Conservation (phyloP, 2,329 filamentous ascomycete species). For the Colletotrichum brevisporum region DNA sequence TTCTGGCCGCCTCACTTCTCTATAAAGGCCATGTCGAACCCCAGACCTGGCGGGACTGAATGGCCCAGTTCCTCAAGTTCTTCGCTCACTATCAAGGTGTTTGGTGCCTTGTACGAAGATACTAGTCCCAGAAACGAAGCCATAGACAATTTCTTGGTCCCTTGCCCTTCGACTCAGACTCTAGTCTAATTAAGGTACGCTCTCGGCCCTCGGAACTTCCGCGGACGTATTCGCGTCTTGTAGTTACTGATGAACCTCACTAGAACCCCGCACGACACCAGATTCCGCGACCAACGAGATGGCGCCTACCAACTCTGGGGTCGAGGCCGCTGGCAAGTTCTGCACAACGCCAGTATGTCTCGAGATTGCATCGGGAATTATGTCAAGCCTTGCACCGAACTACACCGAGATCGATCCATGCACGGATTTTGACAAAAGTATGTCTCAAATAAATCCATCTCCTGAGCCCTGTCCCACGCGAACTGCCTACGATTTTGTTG, state of each 20-base stretch:
- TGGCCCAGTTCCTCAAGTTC: background rate
- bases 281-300: conserved; percentile 8
- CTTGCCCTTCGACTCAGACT: background rate
- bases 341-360: conserved; percentile 47
- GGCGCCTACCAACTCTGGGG: conserved; percentile 14
- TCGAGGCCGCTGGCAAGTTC: conserved; percentile 16
- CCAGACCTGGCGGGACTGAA: conserved; percentile 2
- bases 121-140: background rate
- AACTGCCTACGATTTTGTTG: background rate
- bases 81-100: background rate
- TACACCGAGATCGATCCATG: conserved; percentile 77
- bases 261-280: too few species aligned
- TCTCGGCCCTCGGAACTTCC: too few species aligned
- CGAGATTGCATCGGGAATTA: conserved; percentile 47
- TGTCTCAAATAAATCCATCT: background rate
- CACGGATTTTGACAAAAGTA: conserved; percentile 72
- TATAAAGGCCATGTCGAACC: conserved; percentile 16
- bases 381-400: conserved; percentile 50
- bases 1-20: background rate
- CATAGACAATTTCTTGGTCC: background rate
- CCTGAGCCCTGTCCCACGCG: background rate
- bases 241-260: too few species aligned
- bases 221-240: too few species aligned
- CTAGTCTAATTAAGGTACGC: too few species aligned
- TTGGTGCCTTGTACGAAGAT: background rate